phyloP scores from a whole-genome alignment of 768 basidiomycete species.

The Mycena pura region DNA sequence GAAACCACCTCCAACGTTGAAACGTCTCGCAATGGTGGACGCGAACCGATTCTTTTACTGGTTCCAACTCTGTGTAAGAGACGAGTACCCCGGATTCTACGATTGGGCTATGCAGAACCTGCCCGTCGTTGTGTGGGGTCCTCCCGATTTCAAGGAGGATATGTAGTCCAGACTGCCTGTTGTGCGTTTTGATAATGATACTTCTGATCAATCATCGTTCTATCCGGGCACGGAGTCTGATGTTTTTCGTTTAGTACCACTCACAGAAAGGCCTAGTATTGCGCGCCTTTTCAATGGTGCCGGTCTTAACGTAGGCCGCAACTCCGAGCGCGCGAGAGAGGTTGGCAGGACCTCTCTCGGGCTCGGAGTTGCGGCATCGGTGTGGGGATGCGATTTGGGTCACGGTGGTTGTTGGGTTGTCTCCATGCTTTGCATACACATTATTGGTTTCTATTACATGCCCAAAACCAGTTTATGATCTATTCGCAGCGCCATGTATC shows the following conservation, averaged over 20 bases:
- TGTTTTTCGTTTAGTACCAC: no score
- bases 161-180: neutral
- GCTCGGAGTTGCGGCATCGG: slow-evolving; percentile 5
- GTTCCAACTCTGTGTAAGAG: neutral
- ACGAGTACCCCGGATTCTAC: neutral
- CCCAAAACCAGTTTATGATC: slow-evolving; percentile 22
- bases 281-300: no score
- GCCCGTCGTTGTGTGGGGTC: neutral
- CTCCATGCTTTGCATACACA: slow-evolving; percentile 24
- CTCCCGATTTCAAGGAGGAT: slow-evolving; percentile 1
- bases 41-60: neutral
- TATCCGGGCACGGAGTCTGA: no score
- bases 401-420: slow-evolving; percentile 18
- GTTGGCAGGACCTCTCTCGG: slow-evolving; percentile 16
- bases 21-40: slow-evolving; percentile 1
- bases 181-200: no score
- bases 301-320: no score
- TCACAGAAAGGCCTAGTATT: no score
- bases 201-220: no score
- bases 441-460: slow-evolving; percentile 23
- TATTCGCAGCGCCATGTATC: neutral
- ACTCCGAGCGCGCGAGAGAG: no score
- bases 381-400: slow-evolving; percentile 16
- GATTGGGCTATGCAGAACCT: slow-evolving; percentile 1
- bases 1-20: neutral